These are phyloP conservation scores for Neonectria neomacrospora DNA, from an alignment of 2,329 filamentous ascomycete genomes.

Conservation along the genomic window DNA sequence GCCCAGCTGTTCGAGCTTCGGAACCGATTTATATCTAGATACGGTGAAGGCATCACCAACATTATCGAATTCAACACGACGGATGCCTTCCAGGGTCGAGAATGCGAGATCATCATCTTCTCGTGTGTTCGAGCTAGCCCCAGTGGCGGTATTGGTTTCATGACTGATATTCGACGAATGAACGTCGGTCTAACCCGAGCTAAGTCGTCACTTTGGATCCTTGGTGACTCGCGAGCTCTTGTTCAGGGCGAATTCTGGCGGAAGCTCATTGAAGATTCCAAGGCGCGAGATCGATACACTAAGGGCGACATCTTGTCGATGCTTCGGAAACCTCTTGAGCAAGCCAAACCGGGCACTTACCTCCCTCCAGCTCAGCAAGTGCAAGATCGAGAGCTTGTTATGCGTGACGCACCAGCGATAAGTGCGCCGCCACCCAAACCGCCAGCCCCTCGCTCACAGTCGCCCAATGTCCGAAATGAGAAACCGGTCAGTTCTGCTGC, in stretches of 20 bases:
- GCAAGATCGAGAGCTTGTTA: constrained; percentile 32
- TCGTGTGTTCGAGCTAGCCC: constrained; percentile 94
- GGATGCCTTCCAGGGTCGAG: constrained; percentile 95
- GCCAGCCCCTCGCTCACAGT: constrained; percentile 29
- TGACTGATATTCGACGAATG: constrained; percentile 98
- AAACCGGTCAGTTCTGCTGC: constrained; percentile 5
- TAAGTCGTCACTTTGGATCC: constrained; percentile 95
- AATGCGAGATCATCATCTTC: constrained; percentile 98
- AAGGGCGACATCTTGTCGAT: constrained; percentile 67
- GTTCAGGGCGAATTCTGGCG: constrained; percentile 92
- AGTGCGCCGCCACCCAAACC: constrained; percentile 10
- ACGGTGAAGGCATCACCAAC: constrained; percentile 79
- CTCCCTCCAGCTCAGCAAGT: constrained; percentile 15
- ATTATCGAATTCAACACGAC: constrained; percentile 98
- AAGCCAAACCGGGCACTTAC: constrained; percentile 46
- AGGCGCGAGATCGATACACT: constrained; percentile 79
- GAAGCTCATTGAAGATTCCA: constrained; percentile 85
- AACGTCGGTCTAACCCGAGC: constrained; percentile 98
- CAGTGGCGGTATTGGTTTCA: constrained; percentile 97
- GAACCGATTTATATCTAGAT: constrained; percentile 75
- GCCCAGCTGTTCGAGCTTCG: constrained; percentile 87
- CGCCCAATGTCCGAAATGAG: constrained; percentile 18
- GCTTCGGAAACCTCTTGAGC: constrained; percentile 58
- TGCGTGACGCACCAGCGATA: constrained; percentile 34
- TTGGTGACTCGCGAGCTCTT: constrained; percentile 90